These are phyloP conservation scores for Penicillium goetzii DNA, from an alignment of 495 filamentous ascomycete species.

Conservation along the genomic window DNA sequence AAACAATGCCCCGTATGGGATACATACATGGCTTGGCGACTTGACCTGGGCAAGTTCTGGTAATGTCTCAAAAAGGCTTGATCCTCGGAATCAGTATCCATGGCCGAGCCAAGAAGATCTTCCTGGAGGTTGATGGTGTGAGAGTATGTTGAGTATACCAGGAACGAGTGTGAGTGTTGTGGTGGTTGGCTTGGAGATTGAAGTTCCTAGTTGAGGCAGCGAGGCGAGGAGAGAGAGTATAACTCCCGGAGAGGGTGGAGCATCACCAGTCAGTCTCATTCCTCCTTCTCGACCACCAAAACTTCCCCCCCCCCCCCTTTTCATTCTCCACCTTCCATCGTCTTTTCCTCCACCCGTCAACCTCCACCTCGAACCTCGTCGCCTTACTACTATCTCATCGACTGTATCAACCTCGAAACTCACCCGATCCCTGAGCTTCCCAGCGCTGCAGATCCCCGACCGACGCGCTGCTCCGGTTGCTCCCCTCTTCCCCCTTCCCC, in stretches of 20 bases:
- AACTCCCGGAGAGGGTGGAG: background rate
- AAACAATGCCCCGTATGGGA: background rate
- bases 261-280: slow-evolving; percentile 3
- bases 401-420: background rate
- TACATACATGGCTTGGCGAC: slow-evolving; percentile 11
- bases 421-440: slow-evolving; percentile 9
- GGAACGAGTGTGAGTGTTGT: background rate
- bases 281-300: slow-evolving; percentile 1
- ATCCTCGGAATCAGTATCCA: slow-evolving; percentile 7
- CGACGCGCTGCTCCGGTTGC: slow-evolving; percentile 17
- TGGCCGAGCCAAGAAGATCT: background rate
- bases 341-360: background rate
- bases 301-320: background rate
- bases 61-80: slow-evolving; percentile 2
- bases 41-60: background rate
- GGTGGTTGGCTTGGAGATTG: background rate
- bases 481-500: slow-evolving; percentile 27
- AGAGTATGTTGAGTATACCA: too few species aligned
- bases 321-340: background rate
- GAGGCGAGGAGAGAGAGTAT: background rate
- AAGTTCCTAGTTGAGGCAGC: background rate
- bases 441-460: slow-evolving; percentile 28
- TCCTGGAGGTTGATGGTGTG: background rate
- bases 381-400: background rate
- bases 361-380: background rate